phyloP scores from a whole-genome alignment of 345 rosid species.

The Eucalyptus camaldulensis region DNA sequence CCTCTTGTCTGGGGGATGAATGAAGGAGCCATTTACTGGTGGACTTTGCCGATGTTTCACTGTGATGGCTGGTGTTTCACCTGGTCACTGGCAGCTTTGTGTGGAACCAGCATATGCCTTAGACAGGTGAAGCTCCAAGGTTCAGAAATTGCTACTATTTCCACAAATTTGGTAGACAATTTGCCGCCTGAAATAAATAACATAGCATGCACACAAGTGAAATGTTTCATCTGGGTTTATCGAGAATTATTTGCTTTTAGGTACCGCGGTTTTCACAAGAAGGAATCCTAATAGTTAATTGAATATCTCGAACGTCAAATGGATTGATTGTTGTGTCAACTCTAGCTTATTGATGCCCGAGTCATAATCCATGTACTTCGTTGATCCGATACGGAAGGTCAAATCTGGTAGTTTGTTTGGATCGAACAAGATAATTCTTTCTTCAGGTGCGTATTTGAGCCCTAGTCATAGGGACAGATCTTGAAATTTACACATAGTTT shows the following conservation, averaged over 20 bases:
- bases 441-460: not conserved
- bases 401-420: not conserved
- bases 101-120: not conserved
- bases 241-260: not conserved
- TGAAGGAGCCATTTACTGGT: not conserved
- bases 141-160: not conserved
- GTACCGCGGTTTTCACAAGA: not conserved
- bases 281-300: not conserved
- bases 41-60: conserved; percentile 1
- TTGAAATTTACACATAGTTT: not conserved
- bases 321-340: not conserved
- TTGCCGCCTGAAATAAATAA: not conserved
- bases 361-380: not conserved
- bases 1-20: not conserved
- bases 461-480: not conserved
- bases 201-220: not conserved
- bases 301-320: not conserved
- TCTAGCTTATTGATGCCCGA: not conserved
- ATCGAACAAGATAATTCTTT: not conserved
- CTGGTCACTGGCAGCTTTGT: not conserved
- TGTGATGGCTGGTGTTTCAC: not conserved
- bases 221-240: not conserved
- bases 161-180: not conserved
- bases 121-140: not conserved
- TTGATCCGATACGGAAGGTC: not conserved